phyloP scores from a whole-genome alignment of 192 early-diverging fungal species.

The Backusella mclennaniae region DNA sequence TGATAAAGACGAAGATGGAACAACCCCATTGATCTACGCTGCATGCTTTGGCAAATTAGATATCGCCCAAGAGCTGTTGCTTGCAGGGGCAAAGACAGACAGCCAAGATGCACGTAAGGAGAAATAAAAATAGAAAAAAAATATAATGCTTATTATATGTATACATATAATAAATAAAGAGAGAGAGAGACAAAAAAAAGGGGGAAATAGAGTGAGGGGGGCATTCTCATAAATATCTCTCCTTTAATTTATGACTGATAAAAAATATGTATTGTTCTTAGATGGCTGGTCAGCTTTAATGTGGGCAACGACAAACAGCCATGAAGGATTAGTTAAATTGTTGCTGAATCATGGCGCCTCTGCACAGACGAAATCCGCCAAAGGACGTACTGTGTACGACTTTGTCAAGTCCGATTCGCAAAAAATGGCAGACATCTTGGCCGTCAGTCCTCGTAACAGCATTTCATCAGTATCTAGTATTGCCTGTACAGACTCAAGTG shows the following conservation, averaged over 20 bases:
- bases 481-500: constrained; percentile 18
- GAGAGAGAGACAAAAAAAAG: not conserved
- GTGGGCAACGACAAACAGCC: constrained; percentile 90
- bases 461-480: constrained; percentile 30
- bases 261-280: constrained; percentile 15
- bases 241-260: constrained; percentile 18
- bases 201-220: not conserved
- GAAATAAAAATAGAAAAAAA: not conserved
- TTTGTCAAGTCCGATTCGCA: constrained; percentile 61
- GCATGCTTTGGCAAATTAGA: constrained; percentile 83
- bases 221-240: not conserved
- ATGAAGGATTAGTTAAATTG: constrained; percentile 69
- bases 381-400: constrained; percentile 77
- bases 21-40: constrained; percentile 84
- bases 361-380: constrained; percentile 62
- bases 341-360: constrained; percentile 79
- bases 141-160: not conserved
- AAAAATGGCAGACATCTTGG: constrained; percentile 53
- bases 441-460: constrained; percentile 27
- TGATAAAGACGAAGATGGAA: constrained; percentile 83
- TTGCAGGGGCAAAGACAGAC: constrained; percentile 76
- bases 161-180: not conserved
- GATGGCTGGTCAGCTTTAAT: constrained; percentile 89
- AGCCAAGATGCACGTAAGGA: constrained; percentile 56
- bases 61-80: constrained; percentile 69